phyloP scores from a whole-genome alignment of 495 filamentous ascomycete species.

The Halenospora varia region DNA sequence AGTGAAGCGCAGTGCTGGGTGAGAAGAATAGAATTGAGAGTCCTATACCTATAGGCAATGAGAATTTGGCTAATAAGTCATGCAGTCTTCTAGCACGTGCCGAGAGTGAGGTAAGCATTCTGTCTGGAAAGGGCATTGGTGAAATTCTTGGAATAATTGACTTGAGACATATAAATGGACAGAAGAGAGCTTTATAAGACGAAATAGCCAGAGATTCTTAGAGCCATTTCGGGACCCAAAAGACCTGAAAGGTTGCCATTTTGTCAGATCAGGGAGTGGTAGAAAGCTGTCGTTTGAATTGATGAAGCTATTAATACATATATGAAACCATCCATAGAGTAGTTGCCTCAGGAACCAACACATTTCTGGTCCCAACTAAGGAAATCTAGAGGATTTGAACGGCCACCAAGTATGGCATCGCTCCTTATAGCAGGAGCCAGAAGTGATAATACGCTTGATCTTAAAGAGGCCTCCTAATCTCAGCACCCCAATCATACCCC shows the following conservation, averaged over 20 bases:
- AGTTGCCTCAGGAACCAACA: too few species aligned
- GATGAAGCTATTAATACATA: too few species aligned
- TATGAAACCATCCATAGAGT: too few species aligned
- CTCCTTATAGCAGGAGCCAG: conserved; percentile 3
- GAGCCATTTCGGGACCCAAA: conserved; percentile 1
- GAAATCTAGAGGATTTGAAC: conserved; percentile 4
- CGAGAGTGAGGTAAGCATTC: conserved; percentile 4
- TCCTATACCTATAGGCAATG: conserved; percentile 10
- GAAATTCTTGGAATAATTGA: conserved; percentile 2
- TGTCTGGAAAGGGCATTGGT: conserved; percentile 3
- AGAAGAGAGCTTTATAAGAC: conserved; percentile 5
- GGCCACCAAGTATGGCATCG: conserved; percentile 1
- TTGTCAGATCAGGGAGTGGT: too few species aligned
- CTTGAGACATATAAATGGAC: conserved; percentile 3
- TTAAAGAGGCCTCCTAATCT: conserved; percentile 2
- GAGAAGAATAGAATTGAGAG: conserved; percentile 11
- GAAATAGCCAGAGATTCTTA: conserved; percentile 1
- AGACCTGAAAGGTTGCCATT: conserved; percentile 4
- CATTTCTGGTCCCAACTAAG: conserved; percentile 4
- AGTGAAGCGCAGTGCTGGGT: conserved; percentile 1
- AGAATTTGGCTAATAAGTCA: conserved; percentile 3
- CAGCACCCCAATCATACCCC: not conserved
- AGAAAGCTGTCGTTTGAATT: too few species aligned
- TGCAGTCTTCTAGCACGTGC: conserved; percentile 3
- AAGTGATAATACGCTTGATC: conserved; percentile 2